Base-by-base conservation (phyloP, 192 early-diverging fungal genomes). In the Gonapodya prolifera region DNA sequence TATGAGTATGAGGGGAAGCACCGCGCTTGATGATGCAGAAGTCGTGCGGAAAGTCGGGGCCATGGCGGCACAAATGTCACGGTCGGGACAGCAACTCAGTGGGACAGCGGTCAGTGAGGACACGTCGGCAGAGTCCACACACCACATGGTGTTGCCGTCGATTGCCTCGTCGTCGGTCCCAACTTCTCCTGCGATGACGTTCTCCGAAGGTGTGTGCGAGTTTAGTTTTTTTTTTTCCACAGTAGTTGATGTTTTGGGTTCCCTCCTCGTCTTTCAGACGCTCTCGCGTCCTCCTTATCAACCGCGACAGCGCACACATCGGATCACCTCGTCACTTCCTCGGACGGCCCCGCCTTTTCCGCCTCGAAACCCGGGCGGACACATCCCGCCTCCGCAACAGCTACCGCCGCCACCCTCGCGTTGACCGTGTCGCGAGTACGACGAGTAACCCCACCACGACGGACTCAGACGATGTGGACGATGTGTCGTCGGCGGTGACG, bases 1-100 rank as follows among this genome's bases (percentile, higher is more conserved):
- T n/a, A n/a, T n/a, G 2, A 70, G 36, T 23, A 33, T 34, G 18
- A 31, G 76, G 34, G 30, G 35, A 76, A 76, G 76, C 34, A 70
- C 31, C n/a, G 76, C 35, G 1, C 34, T 70, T 76, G 76, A 76
- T 23, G 76, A 73, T 0, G 30, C 30, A 33, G 76, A 76, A n/a
- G 34, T 70, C 31, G 2, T 76, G 30, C 23, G 70, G 1, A 76
- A 35, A 76, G 76, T 70, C 2, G 70, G 8, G 23, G 45, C 45
- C 8, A 61, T 61, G 45, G 45, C 45, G 23, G 45, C 45, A 16
- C 8, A 61, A 61, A 61, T 23, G 45, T 8, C 8, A 23, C 45
- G 45, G 8, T 16, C 8, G 23, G 45, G 23, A 61, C 8, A 23
- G 8, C 8, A 23, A 23, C 23, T 61, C 8, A 61, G 45, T 61